A percentile compares a stretch with the other conserved stretches of the same genome.
Evolutionary conservation across 495 filamentous ascomycete species (phyloP).

Genomic region (Talaromyces proteolyticus): DNA sequence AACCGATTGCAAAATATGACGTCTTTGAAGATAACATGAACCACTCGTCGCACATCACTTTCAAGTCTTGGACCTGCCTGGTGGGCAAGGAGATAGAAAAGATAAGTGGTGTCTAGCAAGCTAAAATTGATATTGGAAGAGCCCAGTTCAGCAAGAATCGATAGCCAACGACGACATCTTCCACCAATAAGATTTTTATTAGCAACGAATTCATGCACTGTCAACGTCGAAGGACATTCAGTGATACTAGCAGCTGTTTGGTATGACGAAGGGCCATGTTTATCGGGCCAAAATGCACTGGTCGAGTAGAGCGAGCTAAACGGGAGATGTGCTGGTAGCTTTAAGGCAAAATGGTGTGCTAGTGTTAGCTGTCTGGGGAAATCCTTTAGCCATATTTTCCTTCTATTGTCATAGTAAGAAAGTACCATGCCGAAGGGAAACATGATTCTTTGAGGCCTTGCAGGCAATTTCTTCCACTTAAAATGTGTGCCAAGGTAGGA

Average conservation of each 20-base stretch:
- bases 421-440: conserved; percentile 15
- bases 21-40: conserved; percentile 24
- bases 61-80: conserved; percentile 34
- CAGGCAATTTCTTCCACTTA: conserved; percentile 15
- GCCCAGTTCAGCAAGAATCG: conserved; percentile 43
- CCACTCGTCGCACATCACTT: conserved; percentile 9
- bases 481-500: conserved; percentile 38
- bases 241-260: conserved; percentile 37
- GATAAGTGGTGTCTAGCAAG: conserved; percentile 28
- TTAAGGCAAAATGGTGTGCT: conserved; percentile 28
- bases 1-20: conserved; percentile 15
- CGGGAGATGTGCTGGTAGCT: conserved; percentile 17
- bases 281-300: conserved; percentile 10
- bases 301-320: conserved; percentile 16
- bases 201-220: conserved; percentile 45
- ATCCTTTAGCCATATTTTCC: conserved; percentile 23
- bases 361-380: conserved; percentile 19
- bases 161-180: conserved; percentile 41
- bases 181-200: conserved; percentile 40
- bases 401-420: conserved; percentile 15
- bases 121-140: conserved; percentile 43
- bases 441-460: conserved; percentile 11
- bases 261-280: conserved; percentile 18
- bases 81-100: conserved; percentile 40
- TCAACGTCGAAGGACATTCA: conserved; percentile 32